These are phyloP conservation scores for Neonectria punicea DNA, from an alignment of 2,329 filamentous ascomycete genomes.

Conservation along the genomic window DNA sequence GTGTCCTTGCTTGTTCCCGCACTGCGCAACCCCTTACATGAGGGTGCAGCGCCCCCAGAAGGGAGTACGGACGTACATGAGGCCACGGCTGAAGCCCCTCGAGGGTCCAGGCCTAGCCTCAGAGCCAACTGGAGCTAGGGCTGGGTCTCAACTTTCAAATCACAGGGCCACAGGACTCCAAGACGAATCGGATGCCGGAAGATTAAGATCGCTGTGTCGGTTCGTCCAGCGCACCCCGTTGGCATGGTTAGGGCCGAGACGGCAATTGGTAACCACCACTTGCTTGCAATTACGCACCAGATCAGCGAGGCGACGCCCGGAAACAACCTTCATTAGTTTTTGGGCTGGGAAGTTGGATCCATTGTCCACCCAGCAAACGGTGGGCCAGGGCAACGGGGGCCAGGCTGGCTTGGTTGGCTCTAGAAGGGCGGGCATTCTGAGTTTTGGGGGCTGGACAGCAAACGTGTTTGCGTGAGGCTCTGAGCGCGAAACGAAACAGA, in stretches of 20 bases:
- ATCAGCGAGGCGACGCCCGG: conserved; percentile 19
- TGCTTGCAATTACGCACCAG: neutral
- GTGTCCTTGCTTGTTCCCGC: neutral
- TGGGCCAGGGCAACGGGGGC: neutral
- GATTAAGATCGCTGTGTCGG: conserved; percentile 16
- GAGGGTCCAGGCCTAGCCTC: conserved; percentile 10
- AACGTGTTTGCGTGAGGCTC: neutral
- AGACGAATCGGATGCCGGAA: conserved; percentile 8
- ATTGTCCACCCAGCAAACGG: neutral
- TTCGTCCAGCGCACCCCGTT: neutral
- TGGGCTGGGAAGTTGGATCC: neutral
- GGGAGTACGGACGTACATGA: neutral
- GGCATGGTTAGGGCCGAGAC: neutral
- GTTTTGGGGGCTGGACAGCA: neutral
- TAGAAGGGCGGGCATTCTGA: neutral
- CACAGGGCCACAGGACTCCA: neutral
- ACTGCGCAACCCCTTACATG: neutral
- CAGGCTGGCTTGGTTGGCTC: neutral
- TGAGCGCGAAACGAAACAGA: neutral
- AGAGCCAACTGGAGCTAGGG: conserved; percentile 2
- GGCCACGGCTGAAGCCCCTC: neutral
- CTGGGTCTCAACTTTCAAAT: neutral
- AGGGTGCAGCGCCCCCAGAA: neutral
- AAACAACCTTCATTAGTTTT: conserved; percentile 3
- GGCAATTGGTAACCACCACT: neutral